Conservation (phyloP, 1,139 yeast genomes). For the Debaryomyces psychrophilus region DNA sequence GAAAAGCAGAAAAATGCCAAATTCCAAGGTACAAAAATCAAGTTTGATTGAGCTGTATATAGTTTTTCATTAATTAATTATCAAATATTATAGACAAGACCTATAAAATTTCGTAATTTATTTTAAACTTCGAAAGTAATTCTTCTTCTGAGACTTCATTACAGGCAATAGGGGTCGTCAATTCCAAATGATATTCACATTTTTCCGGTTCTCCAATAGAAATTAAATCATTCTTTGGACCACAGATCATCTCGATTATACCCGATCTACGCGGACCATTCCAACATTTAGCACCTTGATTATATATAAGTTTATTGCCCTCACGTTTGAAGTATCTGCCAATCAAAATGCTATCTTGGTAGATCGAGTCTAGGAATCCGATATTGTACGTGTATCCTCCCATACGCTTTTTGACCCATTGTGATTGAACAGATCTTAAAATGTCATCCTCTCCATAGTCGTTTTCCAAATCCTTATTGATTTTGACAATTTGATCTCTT, state of each 20-base stretch:
- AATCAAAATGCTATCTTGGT: constrained; percentile 62
- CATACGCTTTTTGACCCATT: constrained; percentile 50
- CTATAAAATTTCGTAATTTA: constrained; percentile 20
- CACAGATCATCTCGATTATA: constrained; percentile 67
- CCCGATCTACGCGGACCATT: constrained; percentile 88
- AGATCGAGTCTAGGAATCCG: constrained; percentile 58
- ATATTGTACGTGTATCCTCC: constrained; percentile 76
- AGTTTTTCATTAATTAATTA: background rate
- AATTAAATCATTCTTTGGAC: constrained; percentile 54
- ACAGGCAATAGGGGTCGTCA: constrained; percentile 76
- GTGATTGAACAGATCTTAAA: constrained; percentile 57
- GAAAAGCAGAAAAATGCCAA: constrained; percentile 65
- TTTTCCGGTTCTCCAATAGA: constrained; percentile 86
- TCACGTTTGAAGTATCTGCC: constrained; percentile 52
- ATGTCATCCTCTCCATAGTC: constrained; percentile 68
- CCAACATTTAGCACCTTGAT: constrained; percentile 88
- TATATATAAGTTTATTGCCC: constrained; percentile 44
- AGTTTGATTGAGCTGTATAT: constrained; percentile 49
- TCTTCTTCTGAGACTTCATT: constrained; percentile 35
- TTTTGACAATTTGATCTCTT: constrained; percentile 22
- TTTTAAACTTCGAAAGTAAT: constrained; percentile 27
- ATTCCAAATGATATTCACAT: constrained; percentile 72
- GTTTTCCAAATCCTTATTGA: constrained; percentile 23
- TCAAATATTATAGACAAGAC: constrained; percentile 2
- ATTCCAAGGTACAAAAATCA: constrained; percentile 83